These are phyloP conservation scores for Hydrangea macrophylla DNA, from an alignment of 148 eudicot species.

Conservation along the genomic window DNA sequence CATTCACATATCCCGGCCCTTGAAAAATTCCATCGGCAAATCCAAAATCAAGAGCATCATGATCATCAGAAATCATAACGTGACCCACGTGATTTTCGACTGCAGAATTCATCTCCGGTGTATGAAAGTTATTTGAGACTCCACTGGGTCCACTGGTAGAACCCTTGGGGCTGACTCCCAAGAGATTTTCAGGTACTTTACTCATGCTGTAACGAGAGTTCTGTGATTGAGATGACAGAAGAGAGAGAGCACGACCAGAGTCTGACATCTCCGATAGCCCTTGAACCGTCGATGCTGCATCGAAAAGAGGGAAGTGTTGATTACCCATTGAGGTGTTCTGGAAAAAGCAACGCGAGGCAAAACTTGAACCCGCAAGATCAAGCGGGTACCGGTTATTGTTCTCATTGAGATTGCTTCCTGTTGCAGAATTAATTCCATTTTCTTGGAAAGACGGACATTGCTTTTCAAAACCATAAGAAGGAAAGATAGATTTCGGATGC, in stretches of 20 bases:
- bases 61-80: constrained; percentile 20
- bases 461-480: constrained; percentile 15
- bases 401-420: constrained; percentile 19
- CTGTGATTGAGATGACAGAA: constrained; percentile 74
- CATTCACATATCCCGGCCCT: constrained; percentile 35
- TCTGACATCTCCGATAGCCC: constrained; percentile 32
- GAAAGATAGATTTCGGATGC: constrained; percentile 27
- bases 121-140: constrained; percentile 21
- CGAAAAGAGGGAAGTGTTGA: constrained; percentile 26
- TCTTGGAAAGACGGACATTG: constrained; percentile 16
- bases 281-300: constrained; percentile 35
- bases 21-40: constrained; percentile 27
- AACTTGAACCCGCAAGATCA: constrained; percentile 5
- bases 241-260: constrained; percentile 85
- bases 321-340: constrained; percentile 23
- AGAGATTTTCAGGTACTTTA: constrained; percentile 14
- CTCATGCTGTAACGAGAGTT: constrained; percentile 18
- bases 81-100: constrained; percentile 19
- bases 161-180: constrained; percentile 24
- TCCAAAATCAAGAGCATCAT: constrained; percentile 17
- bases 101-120: constrained; percentile 12
- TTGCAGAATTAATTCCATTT: constrained; percentile 13
- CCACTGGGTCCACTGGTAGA: constrained; percentile 19
- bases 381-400: constrained; percentile 17
- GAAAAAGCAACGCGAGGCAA: constrained; percentile 24